These are phyloP conservation scores for Nigrospora osmanthi DNA, from an alignment of 2,329 filamentous ascomycete species.

Conservation along the genomic window DNA sequence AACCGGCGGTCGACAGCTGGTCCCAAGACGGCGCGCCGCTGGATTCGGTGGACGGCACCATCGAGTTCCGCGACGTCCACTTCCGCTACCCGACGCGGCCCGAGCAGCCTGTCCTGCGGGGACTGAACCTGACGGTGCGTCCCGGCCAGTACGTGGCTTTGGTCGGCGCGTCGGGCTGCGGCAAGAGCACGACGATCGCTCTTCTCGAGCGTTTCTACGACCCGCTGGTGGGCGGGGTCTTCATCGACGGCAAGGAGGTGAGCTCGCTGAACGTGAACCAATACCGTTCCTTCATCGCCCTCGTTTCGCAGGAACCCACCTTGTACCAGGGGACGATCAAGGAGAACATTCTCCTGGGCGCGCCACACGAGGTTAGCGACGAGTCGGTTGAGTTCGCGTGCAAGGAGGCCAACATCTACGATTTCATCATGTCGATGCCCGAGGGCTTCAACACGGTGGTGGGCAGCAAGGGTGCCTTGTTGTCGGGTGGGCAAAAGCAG, in stretches of 20 bases:
- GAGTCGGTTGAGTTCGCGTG: slow-evolving; percentile 70
- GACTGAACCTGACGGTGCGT: slow-evolving; percentile 65
- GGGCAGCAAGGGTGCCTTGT: slow-evolving; percentile 75
- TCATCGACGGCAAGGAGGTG: slow-evolving; percentile 78
- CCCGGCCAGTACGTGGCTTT: slow-evolving; percentile 81
- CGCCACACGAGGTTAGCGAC: slow-evolving; percentile 60
- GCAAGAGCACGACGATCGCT: slow-evolving; percentile 89
- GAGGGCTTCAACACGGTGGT: slow-evolving; percentile 82
- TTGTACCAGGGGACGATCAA: slow-evolving; percentile 87
- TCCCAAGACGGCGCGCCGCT: slow-evolving; percentile 59
- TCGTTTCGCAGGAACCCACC: slow-evolving; percentile 92
- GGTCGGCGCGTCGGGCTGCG: slow-evolving; percentile 89
- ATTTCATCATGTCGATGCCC: slow-evolving; percentile 79
- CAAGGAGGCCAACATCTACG: slow-evolving; percentile 85
- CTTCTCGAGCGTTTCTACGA: slow-evolving; percentile 94
- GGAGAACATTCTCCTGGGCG: slow-evolving; percentile 83
- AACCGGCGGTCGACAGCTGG: slow-evolving; percentile 79
- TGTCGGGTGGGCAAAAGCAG: slow-evolving; percentile 91
- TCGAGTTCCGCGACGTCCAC: slow-evolving; percentile 89
- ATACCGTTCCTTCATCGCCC: slow-evolving; percentile 74
- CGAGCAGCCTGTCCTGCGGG: slow-evolving; percentile 85
- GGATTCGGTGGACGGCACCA: slow-evolving; percentile 59
- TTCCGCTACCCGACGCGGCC: slow-evolving; percentile 90
- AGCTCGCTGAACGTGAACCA: slow-evolving; percentile 74
- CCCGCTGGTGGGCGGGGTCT: slow-evolving; percentile 70